Percentiles rank a stretch among this genome's conserved stretches.
These are phyloP conservation scores for Phytopythium delawarense DNA, from an alignment of 352 stramenopile species.

Conservation along the genomic window DNA sequence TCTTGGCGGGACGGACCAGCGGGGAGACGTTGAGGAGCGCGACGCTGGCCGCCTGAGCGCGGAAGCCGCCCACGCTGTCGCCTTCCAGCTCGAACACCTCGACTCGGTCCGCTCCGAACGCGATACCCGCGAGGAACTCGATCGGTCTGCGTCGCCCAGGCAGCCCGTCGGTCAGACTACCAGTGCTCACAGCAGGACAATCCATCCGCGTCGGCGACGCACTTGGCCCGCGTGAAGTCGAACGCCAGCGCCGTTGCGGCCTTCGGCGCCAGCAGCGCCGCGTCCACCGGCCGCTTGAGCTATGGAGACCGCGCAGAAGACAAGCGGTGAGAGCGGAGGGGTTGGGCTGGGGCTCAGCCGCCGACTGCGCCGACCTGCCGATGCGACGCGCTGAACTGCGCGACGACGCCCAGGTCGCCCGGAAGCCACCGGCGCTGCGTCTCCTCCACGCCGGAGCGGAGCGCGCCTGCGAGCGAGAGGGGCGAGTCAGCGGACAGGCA, in stretches of 20 bases:
- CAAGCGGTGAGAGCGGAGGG: background rate
- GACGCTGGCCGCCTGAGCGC: slow-evolving; percentile 6
- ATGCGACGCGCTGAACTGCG: slow-evolving; percentile 45
- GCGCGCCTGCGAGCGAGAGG: slow-evolving; percentile 18
- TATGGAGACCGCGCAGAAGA: slow-evolving; percentile 1
- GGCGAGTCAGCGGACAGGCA: background rate
- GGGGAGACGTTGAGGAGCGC: slow-evolving; percentile 68
- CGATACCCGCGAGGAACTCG: slow-evolving; percentile 48
- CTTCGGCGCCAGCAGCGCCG: slow-evolving; percentile 15
- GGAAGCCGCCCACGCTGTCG: slow-evolving; percentile 5
- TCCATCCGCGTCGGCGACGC: background rate
- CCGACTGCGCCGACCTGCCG: slow-evolving; percentile 16
- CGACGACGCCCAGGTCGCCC: slow-evolving; percentile 27
- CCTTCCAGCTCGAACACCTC: slow-evolving; percentile 3
- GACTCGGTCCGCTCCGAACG: slow-evolving; percentile 10
- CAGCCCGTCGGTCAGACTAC: background rate
- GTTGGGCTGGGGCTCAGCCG: too few relatives aligned
- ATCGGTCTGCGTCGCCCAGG: slow-evolving; percentile 17
- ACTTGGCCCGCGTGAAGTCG: slow-evolving; percentile 68
- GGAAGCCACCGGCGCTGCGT: slow-evolving; percentile 28
- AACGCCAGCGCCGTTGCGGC: slow-evolving; percentile 20
- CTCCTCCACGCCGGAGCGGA: slow-evolving; percentile 33
- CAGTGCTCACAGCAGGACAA: too few relatives aligned
- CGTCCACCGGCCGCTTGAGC: slow-evolving; percentile 41
- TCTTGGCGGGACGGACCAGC: slow-evolving; percentile 29